These are phyloP conservation scores for Hericium alpestre DNA, from an alignment of 768 basidiomycete genomes.

Conservation along the genomic window DNA sequence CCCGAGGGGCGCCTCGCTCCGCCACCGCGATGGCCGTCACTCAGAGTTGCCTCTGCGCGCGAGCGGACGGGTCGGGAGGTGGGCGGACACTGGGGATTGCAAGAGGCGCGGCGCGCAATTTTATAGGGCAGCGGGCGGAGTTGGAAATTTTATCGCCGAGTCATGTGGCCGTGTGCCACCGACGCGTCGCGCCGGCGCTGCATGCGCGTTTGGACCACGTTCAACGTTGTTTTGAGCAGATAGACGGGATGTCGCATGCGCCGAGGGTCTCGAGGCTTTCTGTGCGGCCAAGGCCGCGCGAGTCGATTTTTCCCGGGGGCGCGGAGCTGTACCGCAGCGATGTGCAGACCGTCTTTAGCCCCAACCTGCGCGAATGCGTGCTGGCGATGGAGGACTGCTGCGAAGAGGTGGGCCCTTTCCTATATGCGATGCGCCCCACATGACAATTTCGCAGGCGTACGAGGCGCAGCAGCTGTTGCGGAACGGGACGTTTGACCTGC, in stretches of 20 bases:
- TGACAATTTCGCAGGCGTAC: slow-evolving; percentile 33
- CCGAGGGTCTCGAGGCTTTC: slow-evolving; percentile 35
- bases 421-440: background rate
- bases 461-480: slow-evolving; percentile 62
- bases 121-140: slow-evolving; percentile 9
- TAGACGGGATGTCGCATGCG: slow-evolving; percentile 1
- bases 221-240: background rate
- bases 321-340: slow-evolving; percentile 59
- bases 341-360: slow-evolving; percentile 54
- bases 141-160: slow-evolving; percentile 12
- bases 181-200: slow-evolving; percentile 15
- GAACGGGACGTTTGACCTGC: slow-evolving; percentile 61
- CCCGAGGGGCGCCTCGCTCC: slow-evolving; percentile 58
- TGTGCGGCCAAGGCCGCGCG: slow-evolving; percentile 38
- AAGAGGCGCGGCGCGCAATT: slow-evolving; percentile 19
- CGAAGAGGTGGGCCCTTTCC: slow-evolving; percentile 44
- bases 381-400: slow-evolving; percentile 73
- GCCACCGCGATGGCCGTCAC: slow-evolving; percentile 68
- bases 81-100: slow-evolving; percentile 48
- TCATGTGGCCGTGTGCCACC: slow-evolving; percentile 13
- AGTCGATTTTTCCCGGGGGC: slow-evolving; percentile 63
- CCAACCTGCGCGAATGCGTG: slow-evolving; percentile 65
- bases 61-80: slow-evolving; percentile 56
- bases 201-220: background rate
- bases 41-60: slow-evolving; percentile 41